Evolutionary conservation across 208 protist genomes (phyloP).

Genomic region (Strigomonas culicis): DNA sequence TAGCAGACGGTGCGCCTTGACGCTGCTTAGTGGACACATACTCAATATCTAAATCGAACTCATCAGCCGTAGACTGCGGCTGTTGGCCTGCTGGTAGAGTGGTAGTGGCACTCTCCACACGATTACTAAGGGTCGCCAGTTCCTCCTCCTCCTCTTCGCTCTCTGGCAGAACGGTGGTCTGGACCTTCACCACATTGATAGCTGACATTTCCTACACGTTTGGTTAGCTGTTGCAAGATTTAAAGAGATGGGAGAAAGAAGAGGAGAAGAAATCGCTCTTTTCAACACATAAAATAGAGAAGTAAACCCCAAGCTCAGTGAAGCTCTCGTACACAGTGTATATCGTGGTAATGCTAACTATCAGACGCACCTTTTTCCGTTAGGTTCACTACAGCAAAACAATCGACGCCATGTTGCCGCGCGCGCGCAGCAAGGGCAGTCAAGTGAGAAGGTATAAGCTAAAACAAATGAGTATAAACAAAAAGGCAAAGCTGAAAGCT

Average conservation of each 20-base stretch:
- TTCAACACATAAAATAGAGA: too few relatives aligned
- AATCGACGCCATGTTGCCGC: too few relatives aligned
- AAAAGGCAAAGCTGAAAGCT: background rate
- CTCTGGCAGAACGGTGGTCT: constrained; percentile 17
- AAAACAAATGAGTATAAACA: too few relatives aligned
- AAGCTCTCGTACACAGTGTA: too few relatives aligned
- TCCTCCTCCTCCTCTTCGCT: constrained; percentile 51
- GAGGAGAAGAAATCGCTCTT: background rate
- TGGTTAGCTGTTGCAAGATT: too few relatives aligned
- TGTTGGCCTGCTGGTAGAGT: background rate
- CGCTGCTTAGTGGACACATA: constrained; percentile 31
- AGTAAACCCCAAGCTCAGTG: too few relatives aligned
- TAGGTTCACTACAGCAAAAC: too few relatives aligned
- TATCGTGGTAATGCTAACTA: too few relatives aligned
- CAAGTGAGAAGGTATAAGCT: too few relatives aligned
- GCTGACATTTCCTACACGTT: background rate
- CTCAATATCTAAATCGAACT: constrained; percentile 33
- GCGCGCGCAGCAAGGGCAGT: too few relatives aligned
- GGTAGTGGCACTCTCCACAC: background rate
- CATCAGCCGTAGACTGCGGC: constrained; percentile 17
- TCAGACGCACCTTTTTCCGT: too few relatives aligned
- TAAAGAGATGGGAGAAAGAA: background rate
- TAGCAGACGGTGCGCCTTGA: background rate
- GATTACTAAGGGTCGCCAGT: constrained; percentile 2
- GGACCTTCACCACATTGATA: background rate